Evolutionary conservation across 805 yeast genomes (phyloP), one percentile per base, ranked within the genome.

Genomic region (Lipomyces lipofer): DNA sequence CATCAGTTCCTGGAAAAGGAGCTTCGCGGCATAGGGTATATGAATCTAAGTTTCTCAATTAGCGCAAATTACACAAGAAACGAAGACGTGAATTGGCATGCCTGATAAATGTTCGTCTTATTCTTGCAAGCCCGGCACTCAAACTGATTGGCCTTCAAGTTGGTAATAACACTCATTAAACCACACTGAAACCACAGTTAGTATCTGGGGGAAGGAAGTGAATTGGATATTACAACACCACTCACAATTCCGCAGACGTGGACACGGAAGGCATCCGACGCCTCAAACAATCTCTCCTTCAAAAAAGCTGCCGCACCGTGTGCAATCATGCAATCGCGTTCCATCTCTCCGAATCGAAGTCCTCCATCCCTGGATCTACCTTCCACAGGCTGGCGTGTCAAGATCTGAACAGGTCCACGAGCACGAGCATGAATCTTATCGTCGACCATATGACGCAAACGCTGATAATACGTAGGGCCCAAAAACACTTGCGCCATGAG

Each of bases 341-440:
- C 99, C 99, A 94, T 94, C 74, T 92, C 99, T 69, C 99, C 99
- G 81, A 92, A 91, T 75, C 99, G 88, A 71, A 92, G 78, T 66
- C 99, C 99, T 82, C 99, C 99, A 74, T 94, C 98, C 76, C 99
- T 84, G 15, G 97, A 90, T 74, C 99, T 85, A 83, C 99, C 99
- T 75, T 92, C 98, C 60, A 91, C 97, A 3, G 99, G 99, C 74
- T 92, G 99, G 76, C 98, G 86, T 2, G 99, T 92, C 72, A 92
- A 78, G 54, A 92, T 95, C 78, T 92, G 98, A 58, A 92, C 95
- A 13, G 99, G 98, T 51, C 99, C 99, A 78, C 98, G 85, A 4
- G 99, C 98, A 77, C 99, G 86, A 17, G 98, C 99, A 69, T 92
- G 99, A 66, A 92, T 94, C 82, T 92, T 92, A 72, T 92, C 99